phyloP scores from a whole-genome alignment of 225 moss, liverwort and hornwort genomes.

The Ulota crispa region DNA sequence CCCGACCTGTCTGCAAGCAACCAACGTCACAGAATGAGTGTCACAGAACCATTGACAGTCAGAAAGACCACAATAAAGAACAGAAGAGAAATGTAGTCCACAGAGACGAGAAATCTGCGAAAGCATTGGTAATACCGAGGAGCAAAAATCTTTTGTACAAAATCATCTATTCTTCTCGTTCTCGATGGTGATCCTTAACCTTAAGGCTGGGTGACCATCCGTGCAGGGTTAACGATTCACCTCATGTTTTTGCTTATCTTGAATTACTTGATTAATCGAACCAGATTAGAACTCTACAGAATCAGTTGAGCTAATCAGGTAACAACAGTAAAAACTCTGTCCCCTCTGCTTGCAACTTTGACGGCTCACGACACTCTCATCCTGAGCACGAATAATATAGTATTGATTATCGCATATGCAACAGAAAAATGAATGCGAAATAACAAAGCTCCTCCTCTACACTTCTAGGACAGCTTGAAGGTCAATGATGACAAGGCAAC shows the following conservation, averaged over 20 bases:
- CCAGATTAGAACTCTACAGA: neutral
- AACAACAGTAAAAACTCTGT: neutral
- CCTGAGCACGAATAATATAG: neutral
- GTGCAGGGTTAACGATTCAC: slow-evolving; percentile 3
- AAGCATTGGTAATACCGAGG: neutral
- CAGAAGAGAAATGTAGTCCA: neutral
- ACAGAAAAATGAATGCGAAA: neutral
- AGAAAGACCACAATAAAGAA: neutral
- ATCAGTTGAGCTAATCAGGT: slow-evolving; percentile 1
- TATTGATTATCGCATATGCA: neutral
- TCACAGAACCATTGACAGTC: neutral
- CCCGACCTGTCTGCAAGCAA: slow-evolving; percentile 28
- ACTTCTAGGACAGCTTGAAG: slow-evolving; percentile 5
- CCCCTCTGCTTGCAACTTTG: slow-evolving; percentile 4
- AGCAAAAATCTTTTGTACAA: neutral
- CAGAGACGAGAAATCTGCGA: neutral
- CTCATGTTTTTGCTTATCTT: slow-evolving; percentile 1
- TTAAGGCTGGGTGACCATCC: neutral
- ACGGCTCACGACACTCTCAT: slow-evolving; percentile 3
- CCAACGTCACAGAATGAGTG: slow-evolving; percentile 11
- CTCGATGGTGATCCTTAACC: slow-evolving; percentile 7
- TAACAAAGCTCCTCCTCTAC: neutral
- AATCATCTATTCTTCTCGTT: neutral
- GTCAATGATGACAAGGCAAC: neutral
- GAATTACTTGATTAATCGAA: neutral